Base-by-base conservation (phyloP, 2,329 filamentous ascomycete species). In the Aspergillus novoparasiticus region DNA sequence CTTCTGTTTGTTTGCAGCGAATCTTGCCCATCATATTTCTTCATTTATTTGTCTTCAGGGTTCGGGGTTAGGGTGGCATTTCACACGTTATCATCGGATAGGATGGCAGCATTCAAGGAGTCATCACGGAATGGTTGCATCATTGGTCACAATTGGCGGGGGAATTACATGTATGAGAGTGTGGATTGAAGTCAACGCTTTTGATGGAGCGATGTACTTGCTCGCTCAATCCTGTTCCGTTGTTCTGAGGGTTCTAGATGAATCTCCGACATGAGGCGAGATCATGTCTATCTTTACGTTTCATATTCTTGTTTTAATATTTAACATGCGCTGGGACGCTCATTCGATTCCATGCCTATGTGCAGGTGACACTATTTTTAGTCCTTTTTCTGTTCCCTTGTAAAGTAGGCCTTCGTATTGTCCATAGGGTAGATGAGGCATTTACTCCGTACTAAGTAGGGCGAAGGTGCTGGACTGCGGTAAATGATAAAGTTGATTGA, bases 51-150 rank as follows among this genome's bases (percentile, higher is more conserved):
- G 51, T 43, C 41, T 30, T 54, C 45, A 60, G 55, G 58, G 63
- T 61, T 60, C 59, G 53, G 59, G 59, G 46, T 65, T 58, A 58
- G 54, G 62, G 55, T 57, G 51, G 53, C 61, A 62, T 65, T 61
- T 57, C 57, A 60, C 36, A 53, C 57, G 39, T 60, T 58, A 60
- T 36, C 46, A 63, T 60, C 56, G 66, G 63, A 62, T 51, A 58
- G 62, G 59, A 66, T 58, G 66, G 61, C 66, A 58, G 67, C 68
- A 71, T 69, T 70, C 61, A 60, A 64, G 64, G 66, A 69, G 64
- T 66, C 64, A 65, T 56, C 61, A 63, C 59, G 62, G 64, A 64
- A 61, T 46, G 63, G 61, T 66, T 68, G 63, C 67, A 69, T 70
- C 62, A 59, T 68, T 46, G 55, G 65, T 57, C 62, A 66, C 65